Conservation (phyloP, 202 grass and related monocot genomes). For the Hordeum pubiflorum region DNA sequence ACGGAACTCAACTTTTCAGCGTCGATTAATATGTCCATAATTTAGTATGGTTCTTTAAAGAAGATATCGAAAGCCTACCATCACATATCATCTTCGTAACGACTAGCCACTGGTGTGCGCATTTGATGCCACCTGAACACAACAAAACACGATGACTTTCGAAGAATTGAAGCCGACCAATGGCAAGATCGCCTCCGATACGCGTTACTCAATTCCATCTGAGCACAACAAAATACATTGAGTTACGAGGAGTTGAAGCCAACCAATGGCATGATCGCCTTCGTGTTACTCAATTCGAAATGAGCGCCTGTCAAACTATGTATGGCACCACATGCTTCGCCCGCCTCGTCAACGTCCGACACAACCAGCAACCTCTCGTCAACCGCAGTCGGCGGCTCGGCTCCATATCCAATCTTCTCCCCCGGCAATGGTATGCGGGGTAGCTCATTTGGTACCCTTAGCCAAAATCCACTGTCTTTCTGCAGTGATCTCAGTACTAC, state of each 20-base stretch:
- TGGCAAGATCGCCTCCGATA: too few relatives aligned
- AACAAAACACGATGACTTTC: not conserved
- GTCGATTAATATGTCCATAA: accelerated
- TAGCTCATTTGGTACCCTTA: not conserved
- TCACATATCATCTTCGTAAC: not conserved
- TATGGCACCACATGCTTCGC: too few relatives aligned
- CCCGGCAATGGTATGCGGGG: not conserved
- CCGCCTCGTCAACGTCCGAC: accelerated
- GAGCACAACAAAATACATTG: not conserved
- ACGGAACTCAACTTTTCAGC: not conserved
- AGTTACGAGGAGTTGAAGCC: not conserved
- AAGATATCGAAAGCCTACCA: not conserved
- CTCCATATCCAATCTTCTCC: not conserved
- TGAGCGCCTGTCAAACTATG: accelerated
- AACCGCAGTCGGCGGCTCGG: too few relatives aligned
- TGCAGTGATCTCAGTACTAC: not conserved
- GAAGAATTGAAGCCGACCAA: too few relatives aligned
- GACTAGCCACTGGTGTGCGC: not conserved
- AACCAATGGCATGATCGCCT: too few relatives aligned
- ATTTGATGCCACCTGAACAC: too few relatives aligned
- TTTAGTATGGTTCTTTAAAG: not conserved
- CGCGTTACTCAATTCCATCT: too few relatives aligned
- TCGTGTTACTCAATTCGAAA: accelerated
- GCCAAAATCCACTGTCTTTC: not conserved
- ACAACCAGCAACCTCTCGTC: accelerated